These are phyloP conservation scores for Monosporascus sp. DNA, from an alignment of 2,329 filamentous ascomycete genomes.

Conservation along the genomic window DNA sequence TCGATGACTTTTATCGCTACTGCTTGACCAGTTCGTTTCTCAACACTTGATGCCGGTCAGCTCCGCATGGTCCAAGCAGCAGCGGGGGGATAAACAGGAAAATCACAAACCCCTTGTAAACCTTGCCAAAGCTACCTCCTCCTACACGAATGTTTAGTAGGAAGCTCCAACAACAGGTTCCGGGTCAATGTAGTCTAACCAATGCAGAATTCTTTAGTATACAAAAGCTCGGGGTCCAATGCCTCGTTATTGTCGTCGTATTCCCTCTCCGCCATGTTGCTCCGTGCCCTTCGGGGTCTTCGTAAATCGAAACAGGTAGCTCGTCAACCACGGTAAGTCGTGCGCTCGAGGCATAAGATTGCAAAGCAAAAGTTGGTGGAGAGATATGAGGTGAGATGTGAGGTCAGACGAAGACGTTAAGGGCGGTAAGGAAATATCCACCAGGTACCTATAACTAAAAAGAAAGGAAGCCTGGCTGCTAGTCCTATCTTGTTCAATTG, in stretches of 20 bases:
- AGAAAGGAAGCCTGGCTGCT: too few relatives aligned
- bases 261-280: constrained; percentile 42
- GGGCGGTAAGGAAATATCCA: background rate
- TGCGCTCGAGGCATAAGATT: background rate
- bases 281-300: constrained; percentile 9
- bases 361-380: background rate
- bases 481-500: too few relatives aligned
- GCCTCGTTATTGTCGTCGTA: constrained; percentile 47
- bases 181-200: constrained; percentile 43
- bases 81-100: background rate
- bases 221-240: constrained; percentile 83
- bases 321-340: background rate
- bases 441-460: background rate
- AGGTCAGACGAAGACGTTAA: background rate
- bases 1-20: constrained; percentile 99
- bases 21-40: constrained; percentile 85
- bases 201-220: constrained; percentile 89
- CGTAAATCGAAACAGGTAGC: constrained; percentile 9
- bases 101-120: constrained; percentile 80
- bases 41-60: constrained; percentile 54
- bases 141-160: constrained; percentile 46
- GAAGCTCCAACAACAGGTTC: constrained; percentile 4
- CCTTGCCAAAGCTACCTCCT: constrained; percentile 95
- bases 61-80: background rate
- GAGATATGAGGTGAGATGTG: background rate